Percentiles rank a stretch among this genome's conserved stretches.
Conservation (phyloP, 345 rosid genomes). For the Rhodomyrtus tomentosa region DNA sequence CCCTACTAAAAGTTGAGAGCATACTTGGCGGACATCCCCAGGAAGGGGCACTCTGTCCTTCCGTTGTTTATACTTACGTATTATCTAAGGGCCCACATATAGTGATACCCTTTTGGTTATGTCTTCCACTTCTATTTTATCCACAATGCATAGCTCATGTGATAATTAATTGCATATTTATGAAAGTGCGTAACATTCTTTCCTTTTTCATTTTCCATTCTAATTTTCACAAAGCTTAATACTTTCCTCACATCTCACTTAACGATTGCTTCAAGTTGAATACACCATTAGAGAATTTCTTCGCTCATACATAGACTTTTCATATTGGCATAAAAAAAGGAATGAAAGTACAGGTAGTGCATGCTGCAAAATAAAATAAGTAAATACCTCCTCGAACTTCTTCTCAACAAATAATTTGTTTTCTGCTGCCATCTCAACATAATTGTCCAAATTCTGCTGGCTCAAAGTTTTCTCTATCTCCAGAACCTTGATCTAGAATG, state of each 20-base stretch:
- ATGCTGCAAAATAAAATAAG: neutral
- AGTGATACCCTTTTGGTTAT: neutral
- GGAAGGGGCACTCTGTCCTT: neutral
- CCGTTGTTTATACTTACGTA: neutral
- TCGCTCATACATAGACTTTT: neutral
- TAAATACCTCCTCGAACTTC: slow-evolving; percentile 63
- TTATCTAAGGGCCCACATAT: neutral
- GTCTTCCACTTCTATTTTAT: neutral
- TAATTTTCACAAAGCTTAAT: neutral
- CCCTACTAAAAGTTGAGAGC: neutral
- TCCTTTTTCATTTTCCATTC: neutral
- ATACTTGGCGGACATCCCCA: neutral
- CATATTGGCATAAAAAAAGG: neutral
- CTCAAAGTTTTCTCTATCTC: slow-evolving; percentile 60
- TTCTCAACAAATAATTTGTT: slow-evolving; percentile 39
- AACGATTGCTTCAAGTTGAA: neutral
- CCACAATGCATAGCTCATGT: neutral
- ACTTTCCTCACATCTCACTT: neutral
- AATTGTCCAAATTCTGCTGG: slow-evolving; percentile 53
- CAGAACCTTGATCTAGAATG: slow-evolving; percentile 45
- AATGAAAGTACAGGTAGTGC: neutral
- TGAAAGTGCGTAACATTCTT: neutral
- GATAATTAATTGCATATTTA: neutral
- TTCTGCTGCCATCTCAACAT: slow-evolving; percentile 43
- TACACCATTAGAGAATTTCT: neutral